Evolutionary conservation across 1,284 basidiomycete genomes (phyloP).

Genomic region (Apiotrichum porosum): DNA sequence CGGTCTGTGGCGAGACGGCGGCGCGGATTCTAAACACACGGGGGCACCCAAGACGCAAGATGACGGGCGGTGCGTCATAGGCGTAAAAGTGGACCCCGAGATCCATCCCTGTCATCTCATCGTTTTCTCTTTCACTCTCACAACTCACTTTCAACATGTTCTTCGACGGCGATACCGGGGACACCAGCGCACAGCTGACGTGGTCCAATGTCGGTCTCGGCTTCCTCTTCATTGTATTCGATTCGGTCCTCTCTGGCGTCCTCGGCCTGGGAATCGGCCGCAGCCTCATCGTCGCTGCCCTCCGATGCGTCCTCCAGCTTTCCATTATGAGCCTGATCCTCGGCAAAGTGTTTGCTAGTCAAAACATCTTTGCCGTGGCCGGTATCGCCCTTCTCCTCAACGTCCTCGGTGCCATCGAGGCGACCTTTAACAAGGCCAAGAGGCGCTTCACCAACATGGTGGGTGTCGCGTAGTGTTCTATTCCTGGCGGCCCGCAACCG

Average conservation of each 20-base stretch:
- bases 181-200: constrained; percentile 46
- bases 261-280: constrained; percentile 66
- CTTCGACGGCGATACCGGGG: no score
- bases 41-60: no score
- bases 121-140: no score
- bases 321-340: constrained; percentile 65
- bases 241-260: constrained; percentile 55
- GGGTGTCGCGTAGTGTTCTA: constrained; percentile 9
- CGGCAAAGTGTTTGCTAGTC: constrained; percentile 66
- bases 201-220: constrained; percentile 70
- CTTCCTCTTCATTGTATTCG: constrained; percentile 61
- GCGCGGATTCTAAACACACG: no score
- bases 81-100: no score
- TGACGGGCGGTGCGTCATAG: no score
- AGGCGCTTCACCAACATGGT: constrained; percentile 71
- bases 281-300: constrained; percentile 63
- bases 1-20: no score
- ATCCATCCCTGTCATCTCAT: not conserved
- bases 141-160: no score
- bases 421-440: constrained; percentile 67
- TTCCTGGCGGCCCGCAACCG: no score
- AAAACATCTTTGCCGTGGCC: constrained; percentile 67
- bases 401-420: constrained; percentile 58
- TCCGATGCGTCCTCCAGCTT: constrained; percentile 71
- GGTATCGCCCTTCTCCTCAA: constrained; percentile 70